Percentiles rank a stretch among this genome's conserved stretches.
Conservation (phyloP, 306 rosid genomes). For the Myrica gale region DNA sequence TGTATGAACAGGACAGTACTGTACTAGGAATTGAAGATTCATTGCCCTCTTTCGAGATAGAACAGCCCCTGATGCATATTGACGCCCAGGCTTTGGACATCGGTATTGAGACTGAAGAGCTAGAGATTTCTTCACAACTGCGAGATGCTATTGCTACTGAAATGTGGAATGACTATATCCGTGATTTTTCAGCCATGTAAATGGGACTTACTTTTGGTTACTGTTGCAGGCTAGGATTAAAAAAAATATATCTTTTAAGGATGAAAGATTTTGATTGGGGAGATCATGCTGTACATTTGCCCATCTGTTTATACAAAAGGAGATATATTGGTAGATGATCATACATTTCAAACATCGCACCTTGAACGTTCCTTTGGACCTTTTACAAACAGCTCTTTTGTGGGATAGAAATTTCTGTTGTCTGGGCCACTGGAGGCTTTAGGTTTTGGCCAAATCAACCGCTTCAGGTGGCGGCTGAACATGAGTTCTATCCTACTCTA, state of each 20-base stretch:
- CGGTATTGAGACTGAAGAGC: constrained; percentile 46
- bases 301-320: constrained; percentile 40
- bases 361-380: no score
- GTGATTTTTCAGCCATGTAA: constrained; percentile 53
- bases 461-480: neutral
- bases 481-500: no score
- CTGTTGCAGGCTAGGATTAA: constrained; percentile 36
- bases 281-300: constrained; percentile 38
- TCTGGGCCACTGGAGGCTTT: neutral
- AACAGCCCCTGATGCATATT: constrained; percentile 27
- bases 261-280: constrained; percentile 27
- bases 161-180: constrained; percentile 71
- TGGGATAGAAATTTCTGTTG: no score
- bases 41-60: constrained; percentile 40
- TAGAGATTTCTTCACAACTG: constrained; percentile 42
- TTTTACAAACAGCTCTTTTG: no score
- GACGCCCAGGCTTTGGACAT: constrained; percentile 38
- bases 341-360: constrained; percentile 13
- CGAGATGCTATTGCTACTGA: constrained; percentile 68
- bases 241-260: constrained; percentile 11
- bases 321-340: constrained; percentile 27
- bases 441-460: neutral
- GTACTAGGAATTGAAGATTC: constrained; percentile 44
- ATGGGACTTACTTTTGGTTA: constrained; percentile 18
- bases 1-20: constrained; percentile 43